Percentiles rank a stretch among this genome's conserved stretches.
Evolutionary conservation across 2,329 filamentous ascomycete species (phyloP).

Genomic region (Pseudodiploospora longispora): DNA sequence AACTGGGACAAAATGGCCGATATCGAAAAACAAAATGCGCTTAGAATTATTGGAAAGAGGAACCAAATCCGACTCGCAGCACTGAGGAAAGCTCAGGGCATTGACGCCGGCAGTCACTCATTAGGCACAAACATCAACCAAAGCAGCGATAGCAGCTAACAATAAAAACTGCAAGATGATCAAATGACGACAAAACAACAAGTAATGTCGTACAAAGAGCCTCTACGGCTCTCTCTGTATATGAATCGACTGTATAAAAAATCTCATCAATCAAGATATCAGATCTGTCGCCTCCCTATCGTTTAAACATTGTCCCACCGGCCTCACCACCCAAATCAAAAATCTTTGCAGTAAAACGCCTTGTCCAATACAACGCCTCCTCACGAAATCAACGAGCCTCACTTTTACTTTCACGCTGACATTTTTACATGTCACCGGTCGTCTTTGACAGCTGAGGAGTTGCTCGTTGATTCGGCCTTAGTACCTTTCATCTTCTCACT

Average conservation of each 20-base stretch:
- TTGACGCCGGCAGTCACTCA: conserved; percentile 5
- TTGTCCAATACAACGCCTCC: conserved; percentile 7
- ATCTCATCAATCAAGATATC: too few relatives aligned
- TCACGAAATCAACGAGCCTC: too few relatives aligned
- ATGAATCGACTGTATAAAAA: neutral
- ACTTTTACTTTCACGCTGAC: too few relatives aligned
- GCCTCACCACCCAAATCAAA: neutral
- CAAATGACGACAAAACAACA: neutral
- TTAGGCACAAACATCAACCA: conserved; percentile 6
- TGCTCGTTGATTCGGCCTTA: conserved; percentile 15
- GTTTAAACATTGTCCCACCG: conserved; percentile 12
- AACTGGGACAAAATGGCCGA: conserved; percentile 69
- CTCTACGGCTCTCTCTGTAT: conserved; percentile 2
- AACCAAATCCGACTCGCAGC: conserved; percentile 55
- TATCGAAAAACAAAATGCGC: conserved; percentile 57
- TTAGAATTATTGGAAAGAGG: conserved; percentile 59
- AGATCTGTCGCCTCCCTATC: conserved; percentile 9
- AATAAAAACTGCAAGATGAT: neutral
- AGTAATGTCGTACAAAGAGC: neutral
- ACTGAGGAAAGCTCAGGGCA: conserved; percentile 24
- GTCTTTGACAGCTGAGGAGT: conserved; percentile 11
- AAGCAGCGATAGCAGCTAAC: conserved; percentile 1
- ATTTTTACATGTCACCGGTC: conserved; percentile 12
- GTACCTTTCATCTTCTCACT: conserved; percentile 22
- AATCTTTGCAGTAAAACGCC: conserved; percentile 3